phyloP scores from a whole-genome alignment of 2,329 filamentous ascomycete genomes.

The Paracorniculantispora psalliotae region DNA sequence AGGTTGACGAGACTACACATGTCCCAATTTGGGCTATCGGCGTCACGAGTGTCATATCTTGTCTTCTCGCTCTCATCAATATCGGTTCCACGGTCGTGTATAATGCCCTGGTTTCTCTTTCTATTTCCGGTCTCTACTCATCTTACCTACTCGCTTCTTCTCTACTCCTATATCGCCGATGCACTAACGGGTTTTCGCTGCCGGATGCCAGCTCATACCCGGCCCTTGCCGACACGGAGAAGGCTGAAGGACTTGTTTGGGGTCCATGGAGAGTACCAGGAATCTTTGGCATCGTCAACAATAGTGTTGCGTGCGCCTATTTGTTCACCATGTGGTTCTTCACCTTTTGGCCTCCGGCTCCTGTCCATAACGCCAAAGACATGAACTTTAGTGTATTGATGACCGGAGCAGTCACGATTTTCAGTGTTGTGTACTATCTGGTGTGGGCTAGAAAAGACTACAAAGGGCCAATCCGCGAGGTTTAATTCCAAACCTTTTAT shows the following conservation, averaged over 20 bases:
- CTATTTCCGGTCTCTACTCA: constrained; percentile 25
- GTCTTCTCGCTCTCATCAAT: constrained; percentile 30
- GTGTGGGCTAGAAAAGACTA: constrained; percentile 38
- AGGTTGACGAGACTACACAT: constrained; percentile 19
- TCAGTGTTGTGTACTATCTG: constrained; percentile 44
- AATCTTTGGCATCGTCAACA: constrained; percentile 48
- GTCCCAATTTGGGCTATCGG: constrained; percentile 26
- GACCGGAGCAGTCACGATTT: constrained; percentile 35
- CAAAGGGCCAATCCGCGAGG: constrained; percentile 34
- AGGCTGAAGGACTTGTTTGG: constrained; percentile 34
- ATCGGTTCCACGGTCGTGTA: constrained; percentile 28
- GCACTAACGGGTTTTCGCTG: constrained; percentile 21
- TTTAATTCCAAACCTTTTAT: background rate
- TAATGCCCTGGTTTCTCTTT: constrained; percentile 25
- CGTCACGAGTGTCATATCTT: constrained; percentile 23
- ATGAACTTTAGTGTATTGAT: constrained; percentile 47
- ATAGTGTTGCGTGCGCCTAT: constrained; percentile 48
- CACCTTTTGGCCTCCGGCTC: constrained; percentile 45
- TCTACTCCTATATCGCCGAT: constrained; percentile 26
- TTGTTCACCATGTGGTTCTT: constrained; percentile 52
- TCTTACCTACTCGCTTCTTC: constrained; percentile 27
- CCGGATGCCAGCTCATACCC: constrained; percentile 21
- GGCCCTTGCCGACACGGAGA: constrained; percentile 24
- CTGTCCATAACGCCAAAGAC: constrained; percentile 25
- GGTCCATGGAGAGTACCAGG: constrained; percentile 52